Evolutionary conservation across 805 yeast species (phyloP), one percentile per base, ranked within the genome.

Genomic region (Yarrowia porcina): DNA sequence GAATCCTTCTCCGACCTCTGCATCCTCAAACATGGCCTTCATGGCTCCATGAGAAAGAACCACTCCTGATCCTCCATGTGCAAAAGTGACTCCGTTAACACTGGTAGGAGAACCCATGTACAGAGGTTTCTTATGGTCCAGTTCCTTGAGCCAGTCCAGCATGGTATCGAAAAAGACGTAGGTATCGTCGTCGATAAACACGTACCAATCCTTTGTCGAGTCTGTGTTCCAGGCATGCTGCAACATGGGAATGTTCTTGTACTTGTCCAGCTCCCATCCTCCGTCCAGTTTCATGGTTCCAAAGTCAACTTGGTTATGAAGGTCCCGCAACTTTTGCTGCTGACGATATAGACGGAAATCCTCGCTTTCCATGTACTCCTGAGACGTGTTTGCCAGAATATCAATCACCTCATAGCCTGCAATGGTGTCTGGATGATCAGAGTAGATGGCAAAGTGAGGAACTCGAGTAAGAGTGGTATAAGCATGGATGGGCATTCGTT

Each of bases 11-110:
- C 63, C 27, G 28, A 66, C 68, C 6, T 69, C 54, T n/a, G 64
- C 61, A 1, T 41, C 50, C 13, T 69, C 73, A 45, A 73, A 68
- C 21, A 71, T 66, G 18, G 47, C 49, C 17, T 67, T 65, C 68
- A 74, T 66, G 5, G 76, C 71, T 3, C 70, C 73, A 2, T 68
- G 66, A 9, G 76, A 72, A 18, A 75, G 61, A 1, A 73, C 69
- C 4, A 74, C 72, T 9, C 77, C 78, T 0, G 74, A 66, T 7
- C 77, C 79, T n/a, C 79, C 79, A 63, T 75, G 77, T 13, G 76
- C 77, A 65, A 75, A 76, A 33, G 63, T 41, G 25, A 64, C 63
- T 44, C 61, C 67, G 7, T 62, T 65, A 20, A 52, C 44, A 38
- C 57, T 35, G 21, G 74, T 73, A 1, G 68, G 69, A 0, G 69